phyloP scores from a whole-genome alignment of 495 filamentous ascomycete genomes.

The Xeromyces bisporus region DNA sequence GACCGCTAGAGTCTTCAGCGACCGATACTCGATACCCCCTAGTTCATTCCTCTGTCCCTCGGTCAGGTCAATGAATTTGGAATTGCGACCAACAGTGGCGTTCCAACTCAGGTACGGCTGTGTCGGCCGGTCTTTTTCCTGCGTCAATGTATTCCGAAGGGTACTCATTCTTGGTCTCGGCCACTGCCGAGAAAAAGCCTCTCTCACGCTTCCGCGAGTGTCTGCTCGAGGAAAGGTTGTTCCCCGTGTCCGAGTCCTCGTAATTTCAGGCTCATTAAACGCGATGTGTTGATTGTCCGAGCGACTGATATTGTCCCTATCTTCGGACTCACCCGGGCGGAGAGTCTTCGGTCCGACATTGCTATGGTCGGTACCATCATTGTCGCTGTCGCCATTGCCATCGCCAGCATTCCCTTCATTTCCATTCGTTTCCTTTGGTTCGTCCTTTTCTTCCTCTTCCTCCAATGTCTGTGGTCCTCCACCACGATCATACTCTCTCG shows the following conservation, averaged over 20 bases:
- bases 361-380: too few species aligned
- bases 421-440: slow-evolving; percentile 3
- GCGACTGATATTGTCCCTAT: slow-evolving; percentile 12
- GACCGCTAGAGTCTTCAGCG: slow-evolving; percentile 66
- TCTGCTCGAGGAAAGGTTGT: slow-evolving; percentile 24
- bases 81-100: slow-evolving; percentile 82
- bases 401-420: too few species aligned
- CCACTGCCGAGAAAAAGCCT: slow-evolving; percentile 4
- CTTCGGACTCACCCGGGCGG: slow-evolving; percentile 9
- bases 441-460: slow-evolving; percentile 25
- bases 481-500: slow-evolving; percentile 69
- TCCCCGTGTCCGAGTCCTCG: slow-evolving; percentile 15
- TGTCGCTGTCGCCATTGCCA: too few species aligned
- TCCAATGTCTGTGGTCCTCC: slow-evolving; percentile 46
- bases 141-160: slow-evolving; percentile 13
- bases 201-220: slow-evolving; percentile 21
- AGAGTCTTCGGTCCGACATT: too few species aligned
- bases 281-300: slow-evolving; percentile 39
- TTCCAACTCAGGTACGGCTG: slow-evolving; percentile 86
- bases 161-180: not conserved
- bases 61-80: slow-evolving; percentile 71
- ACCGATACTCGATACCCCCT: slow-evolving; percentile 86
- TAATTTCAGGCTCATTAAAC: slow-evolving; percentile 41
- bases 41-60: slow-evolving; percentile 86
- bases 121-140: slow-evolving; percentile 32